A percentile compares a stretch with the other conserved stretches of the same genome.
Conservation (phyloP, 2,329 filamentous ascomycete genomes). For the Metarhizium brunneum region DNA sequence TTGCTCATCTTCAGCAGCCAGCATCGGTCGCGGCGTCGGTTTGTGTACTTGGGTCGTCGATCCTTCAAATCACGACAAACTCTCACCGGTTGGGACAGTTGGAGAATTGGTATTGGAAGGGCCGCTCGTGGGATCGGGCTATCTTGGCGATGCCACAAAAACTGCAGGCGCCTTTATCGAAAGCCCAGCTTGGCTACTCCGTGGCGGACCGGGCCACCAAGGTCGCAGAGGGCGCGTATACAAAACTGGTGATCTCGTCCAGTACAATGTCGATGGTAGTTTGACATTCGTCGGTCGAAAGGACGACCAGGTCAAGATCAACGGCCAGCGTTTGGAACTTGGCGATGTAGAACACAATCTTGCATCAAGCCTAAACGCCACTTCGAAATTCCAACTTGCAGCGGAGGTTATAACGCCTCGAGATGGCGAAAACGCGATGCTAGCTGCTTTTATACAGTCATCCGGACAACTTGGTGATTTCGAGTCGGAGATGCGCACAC, state of each 20-base stretch:
- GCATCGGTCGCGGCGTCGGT: constrained; percentile 6
- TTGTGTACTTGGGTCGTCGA: constrained; percentile 15
- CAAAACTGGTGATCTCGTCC: constrained; percentile 15
- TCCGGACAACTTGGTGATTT: neutral
- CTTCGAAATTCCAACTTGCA: neutral
- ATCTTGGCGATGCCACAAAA: constrained; percentile 11
- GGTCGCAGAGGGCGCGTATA: constrained; percentile 8
- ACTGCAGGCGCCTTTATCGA: constrained; percentile 11
- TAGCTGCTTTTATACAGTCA: constrained; percentile 4
- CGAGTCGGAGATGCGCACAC: too few relatives aligned
- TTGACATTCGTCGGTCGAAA: constrained; percentile 37
- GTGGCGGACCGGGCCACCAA: constrained; percentile 14
- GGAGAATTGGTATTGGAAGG: constrained; percentile 21
- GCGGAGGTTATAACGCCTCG: constrained; percentile 6
- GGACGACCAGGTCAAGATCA: constrained; percentile 46
- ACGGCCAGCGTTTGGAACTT: constrained; percentile 25
- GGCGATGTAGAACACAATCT: constrained; percentile 5
- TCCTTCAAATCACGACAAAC: constrained; percentile 10
- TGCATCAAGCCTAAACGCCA: neutral
- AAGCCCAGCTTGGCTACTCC: constrained; percentile 16
- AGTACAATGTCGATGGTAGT: constrained; percentile 21
- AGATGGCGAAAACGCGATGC: constrained; percentile 1
- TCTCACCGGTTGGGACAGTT: constrained; percentile 12
- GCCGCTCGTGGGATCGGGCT: constrained; percentile 14
- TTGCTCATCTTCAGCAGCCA: neutral